These are phyloP conservation scores for Trichoderma virens DNA, from an alignment of 495 filamentous ascomycete genomes.

Conservation along the genomic window DNA sequence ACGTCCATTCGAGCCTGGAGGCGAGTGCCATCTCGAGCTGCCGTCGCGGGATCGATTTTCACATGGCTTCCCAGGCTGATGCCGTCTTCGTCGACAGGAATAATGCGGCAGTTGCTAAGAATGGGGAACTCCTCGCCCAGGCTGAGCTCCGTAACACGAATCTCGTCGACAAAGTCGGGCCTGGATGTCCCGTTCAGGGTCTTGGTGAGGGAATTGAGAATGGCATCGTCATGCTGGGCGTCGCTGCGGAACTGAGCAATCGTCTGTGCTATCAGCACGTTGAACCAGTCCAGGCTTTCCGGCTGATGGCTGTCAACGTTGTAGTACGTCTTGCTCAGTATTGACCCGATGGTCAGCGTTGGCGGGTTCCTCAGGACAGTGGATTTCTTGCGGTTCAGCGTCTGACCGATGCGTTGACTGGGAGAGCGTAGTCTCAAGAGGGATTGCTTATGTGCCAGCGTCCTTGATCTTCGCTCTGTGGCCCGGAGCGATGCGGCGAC, in stretches of 20 bases:
- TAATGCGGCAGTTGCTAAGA: conserved; percentile 95
- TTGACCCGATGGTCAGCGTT: conserved; percentile 68
- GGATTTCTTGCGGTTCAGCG: conserved; percentile 66
- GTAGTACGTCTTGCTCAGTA: conserved; percentile 95
- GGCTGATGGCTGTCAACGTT: conserved; percentile 93
- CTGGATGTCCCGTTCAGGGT: conserved; percentile 78
- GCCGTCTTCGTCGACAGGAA: conserved; percentile 68
- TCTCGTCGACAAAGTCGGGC: conserved; percentile 87
- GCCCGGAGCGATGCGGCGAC: conserved; percentile 59
- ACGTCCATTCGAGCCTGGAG: conserved; percentile 97
- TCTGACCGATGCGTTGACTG: conserved; percentile 33
- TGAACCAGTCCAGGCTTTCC: conserved; percentile 99
- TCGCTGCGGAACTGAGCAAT: conserved; percentile 92
- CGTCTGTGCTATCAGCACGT: conserved; percentile 92
- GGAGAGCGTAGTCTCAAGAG: conserved; percentile 46
- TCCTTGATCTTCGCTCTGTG: conserved; percentile 56
- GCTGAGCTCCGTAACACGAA: conserved; percentile 84
- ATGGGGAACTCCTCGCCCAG: conserved; percentile 97
- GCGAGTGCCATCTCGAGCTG: conserved; percentile 52
- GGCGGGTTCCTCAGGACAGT: conserved; percentile 62
- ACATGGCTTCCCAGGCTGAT: conserved; percentile 41
- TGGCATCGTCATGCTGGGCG: conserved; percentile 81
- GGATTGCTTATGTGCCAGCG: conserved; percentile 59
- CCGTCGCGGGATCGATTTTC: conserved; percentile 35
- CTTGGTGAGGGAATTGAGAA: conserved; percentile 85